phyloP scores from a whole-genome alignment of 306 rosid species.

The Prunus padus region DNA sequence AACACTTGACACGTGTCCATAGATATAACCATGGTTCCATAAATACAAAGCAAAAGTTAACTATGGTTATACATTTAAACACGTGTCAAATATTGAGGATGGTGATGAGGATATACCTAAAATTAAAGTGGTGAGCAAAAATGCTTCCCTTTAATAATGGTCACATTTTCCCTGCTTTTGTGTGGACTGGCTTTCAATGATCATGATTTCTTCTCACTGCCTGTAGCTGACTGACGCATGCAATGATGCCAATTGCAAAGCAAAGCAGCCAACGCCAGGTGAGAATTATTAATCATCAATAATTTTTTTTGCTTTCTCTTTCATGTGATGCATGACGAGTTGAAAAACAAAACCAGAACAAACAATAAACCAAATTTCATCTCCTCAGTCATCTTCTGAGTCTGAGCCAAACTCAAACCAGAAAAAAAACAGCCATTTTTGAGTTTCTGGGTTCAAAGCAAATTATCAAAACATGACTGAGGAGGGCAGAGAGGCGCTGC shows the following conservation, averaged over 20 bases:
- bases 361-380: neutral
- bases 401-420: neutral
- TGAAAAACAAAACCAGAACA: neutral
- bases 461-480: slow-evolving; percentile 40
- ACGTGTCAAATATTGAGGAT: too few species aligned
- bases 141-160: neutral
- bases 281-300: neutral
- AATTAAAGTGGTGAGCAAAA: too few species aligned
- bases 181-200: neutral
- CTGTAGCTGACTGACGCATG: slow-evolving; percentile 11
- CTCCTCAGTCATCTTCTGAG: neutral
- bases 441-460: neutral
- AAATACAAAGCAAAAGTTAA: too few species aligned
- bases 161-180: neutral
- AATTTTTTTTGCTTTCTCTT: neutral
- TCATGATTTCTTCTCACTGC: neutral
- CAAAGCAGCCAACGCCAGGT: neutral
- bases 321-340: neutral
- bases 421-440: neutral
- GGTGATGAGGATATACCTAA: too few species aligned
- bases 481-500: slow-evolving; percentile 34
- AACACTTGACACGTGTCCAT: too few species aligned
- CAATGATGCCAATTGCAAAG: slow-evolving; percentile 1
- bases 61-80: too few species aligned
- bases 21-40: too few species aligned